Evolutionary conservation across 768 basidiomycete species (phyloP).

Genomic region (Vararia minispora): DNA sequence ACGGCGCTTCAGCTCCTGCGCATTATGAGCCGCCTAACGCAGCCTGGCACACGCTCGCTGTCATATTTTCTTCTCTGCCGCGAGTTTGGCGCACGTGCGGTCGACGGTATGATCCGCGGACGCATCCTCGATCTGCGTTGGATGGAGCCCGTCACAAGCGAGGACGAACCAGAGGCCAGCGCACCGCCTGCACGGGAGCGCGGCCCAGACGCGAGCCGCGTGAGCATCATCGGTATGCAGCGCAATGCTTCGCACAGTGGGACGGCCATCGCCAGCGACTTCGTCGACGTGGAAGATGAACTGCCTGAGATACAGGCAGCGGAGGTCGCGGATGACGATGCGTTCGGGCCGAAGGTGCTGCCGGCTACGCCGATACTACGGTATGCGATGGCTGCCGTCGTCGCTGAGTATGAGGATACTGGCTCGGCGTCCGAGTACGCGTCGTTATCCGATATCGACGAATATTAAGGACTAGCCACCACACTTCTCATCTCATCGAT

Average conservation of each 20-base stretch:
- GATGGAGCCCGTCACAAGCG: constrained; percentile 59
- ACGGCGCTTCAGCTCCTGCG: constrained; percentile 69
- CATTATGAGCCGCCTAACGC: constrained; percentile 70
- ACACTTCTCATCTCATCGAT: too few species aligned
- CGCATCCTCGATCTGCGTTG: constrained; percentile 66
- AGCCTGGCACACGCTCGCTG: constrained; percentile 49
- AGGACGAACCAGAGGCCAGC: constrained; percentile 22
- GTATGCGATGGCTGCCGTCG: constrained; percentile 75
- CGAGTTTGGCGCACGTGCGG: constrained; percentile 73
- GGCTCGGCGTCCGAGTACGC: constrained; percentile 70
- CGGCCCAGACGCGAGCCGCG: constrained; percentile 15
- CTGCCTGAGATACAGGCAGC: constrained; percentile 28
- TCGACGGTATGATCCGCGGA: constrained; percentile 78
- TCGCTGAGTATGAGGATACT: constrained; percentile 73
- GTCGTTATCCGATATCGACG: constrained; percentile 68
- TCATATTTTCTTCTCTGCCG: constrained; percentile 76
- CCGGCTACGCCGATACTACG: constrained; percentile 75
- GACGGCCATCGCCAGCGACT: constrained; percentile 15
- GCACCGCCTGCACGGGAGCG: constrained; percentile 15
- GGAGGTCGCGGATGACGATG: constrained; percentile 36
- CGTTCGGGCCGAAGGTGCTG: constrained; percentile 63
- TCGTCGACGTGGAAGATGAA: constrained; percentile 25
- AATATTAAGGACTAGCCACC: constrained; percentile 40
- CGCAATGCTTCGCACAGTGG: constrained; percentile 14
- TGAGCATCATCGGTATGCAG: constrained; percentile 13